phyloP scores from a whole-genome alignment of 805 yeast genomes.

The Ogataea thermomethanolica region DNA sequence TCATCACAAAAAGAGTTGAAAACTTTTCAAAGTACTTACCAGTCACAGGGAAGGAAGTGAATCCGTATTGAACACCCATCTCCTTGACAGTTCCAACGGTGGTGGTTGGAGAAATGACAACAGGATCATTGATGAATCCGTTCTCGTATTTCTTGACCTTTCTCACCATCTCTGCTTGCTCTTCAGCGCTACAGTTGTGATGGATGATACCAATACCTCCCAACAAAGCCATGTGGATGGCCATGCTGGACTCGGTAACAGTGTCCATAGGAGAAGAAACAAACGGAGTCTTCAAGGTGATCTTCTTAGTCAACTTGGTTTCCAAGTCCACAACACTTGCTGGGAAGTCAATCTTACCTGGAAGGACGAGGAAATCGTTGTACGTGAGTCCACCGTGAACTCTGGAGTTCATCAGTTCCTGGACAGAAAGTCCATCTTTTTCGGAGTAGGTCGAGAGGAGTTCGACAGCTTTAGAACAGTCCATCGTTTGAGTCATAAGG shows the following conservation, averaged over 20 bases:
- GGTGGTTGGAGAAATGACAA: slow-evolving; percentile 70
- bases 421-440: slow-evolving; percentile 83
- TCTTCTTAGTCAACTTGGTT: slow-evolving; percentile 85
- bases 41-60: slow-evolving; percentile 98
- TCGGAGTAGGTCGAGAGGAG: slow-evolving; percentile 59
- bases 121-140: slow-evolving; percentile 94
- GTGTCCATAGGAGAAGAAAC: slow-evolving; percentile 99
- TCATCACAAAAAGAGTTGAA: slow-evolving; percentile 46
- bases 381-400: slow-evolving; percentile 95
- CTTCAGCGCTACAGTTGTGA: slow-evolving; percentile 95
- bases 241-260: slow-evolving; percentile 96
- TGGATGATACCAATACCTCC: slow-evolving; percentile 99
- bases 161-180: slow-evolving; percentile 97
- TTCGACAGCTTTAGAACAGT: slow-evolving; percentile 61
- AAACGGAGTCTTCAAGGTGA: slow-evolving; percentile 88
- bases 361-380: slow-evolving; percentile 92
- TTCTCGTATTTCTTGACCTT: slow-evolving; percentile 96
- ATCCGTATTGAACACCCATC: slow-evolving; percentile 73
- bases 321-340: slow-evolving; percentile 75
- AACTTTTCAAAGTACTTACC: slow-evolving; percentile 62
- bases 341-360: slow-evolving; percentile 91
- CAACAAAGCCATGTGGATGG: slow-evolving; percentile 94
- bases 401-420: slow-evolving; percentile 83
- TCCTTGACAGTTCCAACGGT: slow-evolving; percentile 79
- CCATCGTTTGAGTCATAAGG: slow-evolving; percentile 20